phyloP scores from a whole-genome alignment of 768 basidiomycete genomes.

The Xerocomellus intermedius region DNA sequence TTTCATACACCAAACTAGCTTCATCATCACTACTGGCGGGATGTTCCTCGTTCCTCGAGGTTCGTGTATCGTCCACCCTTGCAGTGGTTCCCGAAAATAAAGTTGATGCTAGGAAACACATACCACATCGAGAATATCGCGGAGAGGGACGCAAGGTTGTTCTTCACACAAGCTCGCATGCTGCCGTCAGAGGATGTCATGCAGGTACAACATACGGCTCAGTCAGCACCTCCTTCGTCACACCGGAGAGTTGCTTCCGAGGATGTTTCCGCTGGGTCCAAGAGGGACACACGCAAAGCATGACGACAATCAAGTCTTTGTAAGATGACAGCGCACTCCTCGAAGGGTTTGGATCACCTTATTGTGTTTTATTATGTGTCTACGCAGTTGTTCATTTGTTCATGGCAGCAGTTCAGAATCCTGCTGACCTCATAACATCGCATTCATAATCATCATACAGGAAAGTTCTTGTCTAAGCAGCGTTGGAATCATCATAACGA shows the following conservation, averaged over 20 bases:
- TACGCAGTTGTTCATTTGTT: background rate
- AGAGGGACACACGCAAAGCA: constrained; percentile 17
- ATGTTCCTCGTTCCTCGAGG: constrained; percentile 92
- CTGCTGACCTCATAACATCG: background rate
- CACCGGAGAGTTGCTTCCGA: constrained; percentile 30
- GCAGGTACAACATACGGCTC: constrained; percentile 24
- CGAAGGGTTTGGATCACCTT: background rate
- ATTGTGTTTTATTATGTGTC: background rate
- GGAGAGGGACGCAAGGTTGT: constrained; percentile 75
- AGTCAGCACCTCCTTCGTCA: constrained; percentile 31
- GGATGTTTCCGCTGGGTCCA: constrained; percentile 14
- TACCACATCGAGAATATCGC: constrained; percentile 90
- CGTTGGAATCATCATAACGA: constrained; percentile 13
- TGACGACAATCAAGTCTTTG: background rate
- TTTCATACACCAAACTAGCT: constrained; percentile 74
- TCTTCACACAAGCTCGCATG: constrained; percentile 87
- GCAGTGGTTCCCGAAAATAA: background rate
- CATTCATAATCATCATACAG: constrained; percentile 21
- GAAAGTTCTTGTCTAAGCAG: constrained; percentile 7
- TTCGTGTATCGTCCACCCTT: constrained; percentile 31
- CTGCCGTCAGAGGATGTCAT: constrained; percentile 34
- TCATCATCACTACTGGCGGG: constrained; percentile 77
- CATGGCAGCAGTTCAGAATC: background rate
- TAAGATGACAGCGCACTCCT: background rate
- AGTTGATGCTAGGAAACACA: constrained; percentile 62